A percentile compares a stretch with the other conserved stretches of the same genome.
phyloP scores from a whole-genome alignment of 805 yeast species.

The Starmerella apis region DNA sequence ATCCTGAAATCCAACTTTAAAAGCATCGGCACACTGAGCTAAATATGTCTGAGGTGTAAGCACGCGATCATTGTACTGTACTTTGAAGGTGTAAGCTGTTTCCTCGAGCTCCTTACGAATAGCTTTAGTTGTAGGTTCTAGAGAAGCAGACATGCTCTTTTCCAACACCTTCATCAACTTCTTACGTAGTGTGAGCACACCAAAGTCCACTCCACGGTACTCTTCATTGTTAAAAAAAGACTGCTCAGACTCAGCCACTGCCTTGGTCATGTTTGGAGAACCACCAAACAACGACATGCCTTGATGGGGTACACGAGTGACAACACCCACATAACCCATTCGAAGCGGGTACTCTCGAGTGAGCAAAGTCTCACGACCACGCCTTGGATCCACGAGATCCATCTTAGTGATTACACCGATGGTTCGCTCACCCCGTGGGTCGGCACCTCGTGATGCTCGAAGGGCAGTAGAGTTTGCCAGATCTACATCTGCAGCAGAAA shows the following conservation, averaged over 20 bases:
- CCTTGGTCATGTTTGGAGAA: slow-evolving; percentile 40
- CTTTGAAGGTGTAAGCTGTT: slow-evolving; percentile 83
- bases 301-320: slow-evolving; percentile 60
- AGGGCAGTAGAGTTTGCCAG: slow-evolving; percentile 92
- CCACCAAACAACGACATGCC: slow-evolving; percentile 23
- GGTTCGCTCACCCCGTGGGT: slow-evolving; percentile 90
- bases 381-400: slow-evolving; percentile 72
- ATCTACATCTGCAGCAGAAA: slow-evolving; percentile 96
- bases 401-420: slow-evolving; percentile 92
- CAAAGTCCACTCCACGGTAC: slow-evolving; percentile 53
- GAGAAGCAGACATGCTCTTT: slow-evolving; percentile 76
- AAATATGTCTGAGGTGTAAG: slow-evolving; percentile 89
- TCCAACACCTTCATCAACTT: slow-evolving; percentile 82
- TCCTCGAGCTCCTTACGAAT: slow-evolving; percentile 91
- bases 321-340: slow-evolving; percentile 99
- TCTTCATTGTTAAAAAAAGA: slow-evolving; percentile 54
- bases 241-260: slow-evolving; percentile 38
- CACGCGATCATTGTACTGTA: slow-evolving; percentile 89
- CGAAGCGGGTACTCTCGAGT: slow-evolving; percentile 79
- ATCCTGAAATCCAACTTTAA: slow-evolving; percentile 80
- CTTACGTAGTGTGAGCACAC: slow-evolving; percentile 63
- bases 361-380: slow-evolving; percentile 56
- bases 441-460: slow-evolving; percentile 77
- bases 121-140: slow-evolving; percentile 75
- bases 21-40: slow-evolving; percentile 79